These are phyloP conservation scores for Exophiala phaeomuriformis DNA, from an alignment of 2,329 filamentous ascomycete genomes.

Conservation along the genomic window DNA sequence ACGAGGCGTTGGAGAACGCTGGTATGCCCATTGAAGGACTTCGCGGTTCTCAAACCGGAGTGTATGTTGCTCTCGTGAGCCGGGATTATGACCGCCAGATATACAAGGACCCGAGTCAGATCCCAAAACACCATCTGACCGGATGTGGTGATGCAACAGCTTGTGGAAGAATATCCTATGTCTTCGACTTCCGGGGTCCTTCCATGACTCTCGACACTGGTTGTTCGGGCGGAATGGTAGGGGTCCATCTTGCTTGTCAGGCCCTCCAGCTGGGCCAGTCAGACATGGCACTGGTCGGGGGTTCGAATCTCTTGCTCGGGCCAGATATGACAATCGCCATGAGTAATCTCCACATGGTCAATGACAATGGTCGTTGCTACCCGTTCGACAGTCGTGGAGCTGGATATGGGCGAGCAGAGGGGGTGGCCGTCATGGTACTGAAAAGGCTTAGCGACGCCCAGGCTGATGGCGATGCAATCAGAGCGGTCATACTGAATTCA, in stretches of 20 bases:
- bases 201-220: background rate
- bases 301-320: background rate
- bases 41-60: background rate
- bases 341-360: background rate
- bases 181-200: background rate
- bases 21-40: background rate
- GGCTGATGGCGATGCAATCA: conserved; percentile 21
- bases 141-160: background rate
- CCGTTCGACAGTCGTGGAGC: conserved; percentile 20
- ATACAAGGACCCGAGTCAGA: background rate
- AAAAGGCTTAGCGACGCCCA: conserved; percentile 24
- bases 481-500: conserved; percentile 24
- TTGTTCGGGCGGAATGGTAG: background rate
- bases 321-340: background rate
- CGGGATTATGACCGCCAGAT: background rate
- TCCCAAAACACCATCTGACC: background rate
- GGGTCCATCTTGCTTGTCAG: background rate
- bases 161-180: background rate
- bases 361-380: background rate
- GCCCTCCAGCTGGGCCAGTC: background rate
- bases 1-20: background rate
- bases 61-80: background rate
- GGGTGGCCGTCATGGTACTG: conserved; percentile 23
- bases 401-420: conserved; percentile 30
- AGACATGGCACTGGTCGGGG: background rate